Evolutionary conservation across 78 protist species (phyloP).

Genomic region (Emiliania huxleyi): DNA sequence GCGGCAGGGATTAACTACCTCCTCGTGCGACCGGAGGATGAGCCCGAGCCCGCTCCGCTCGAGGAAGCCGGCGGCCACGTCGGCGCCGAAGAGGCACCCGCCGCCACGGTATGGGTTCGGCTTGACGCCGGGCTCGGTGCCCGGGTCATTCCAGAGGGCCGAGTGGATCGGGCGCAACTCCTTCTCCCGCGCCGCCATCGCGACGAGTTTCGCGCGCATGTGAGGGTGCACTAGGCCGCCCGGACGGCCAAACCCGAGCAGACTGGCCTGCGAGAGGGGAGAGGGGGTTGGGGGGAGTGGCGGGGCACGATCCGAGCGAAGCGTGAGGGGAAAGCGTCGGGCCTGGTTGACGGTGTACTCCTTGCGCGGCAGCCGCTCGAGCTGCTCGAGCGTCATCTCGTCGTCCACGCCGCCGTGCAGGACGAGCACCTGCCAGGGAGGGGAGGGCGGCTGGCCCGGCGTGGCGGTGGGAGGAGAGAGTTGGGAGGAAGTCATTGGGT

Average conservation of each 20-base stretch:
- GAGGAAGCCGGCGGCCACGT: neutral
- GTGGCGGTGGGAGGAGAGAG: too few species aligned
- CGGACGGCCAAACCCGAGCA: neutral
- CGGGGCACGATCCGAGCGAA: too few species aligned
- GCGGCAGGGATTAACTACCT: too few species aligned
- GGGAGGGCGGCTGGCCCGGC: too few species aligned
- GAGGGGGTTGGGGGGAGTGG: too few species aligned
- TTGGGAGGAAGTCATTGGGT: too few species aligned
- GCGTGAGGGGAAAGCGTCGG: too few species aligned
- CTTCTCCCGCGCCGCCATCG: neutral
- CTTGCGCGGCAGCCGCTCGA: neutral
- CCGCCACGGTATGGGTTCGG: neutral
- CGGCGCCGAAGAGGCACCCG: neutral
- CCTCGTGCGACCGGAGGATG: constrained; percentile 34
- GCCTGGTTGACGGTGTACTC: neutral
- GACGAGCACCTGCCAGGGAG: neutral
- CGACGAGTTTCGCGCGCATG: neutral
- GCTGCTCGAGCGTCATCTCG: neutral
- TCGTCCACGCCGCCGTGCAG: constrained; percentile 58
- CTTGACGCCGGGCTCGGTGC: neutral
- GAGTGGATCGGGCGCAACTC: neutral
- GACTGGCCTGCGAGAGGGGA: neutral
- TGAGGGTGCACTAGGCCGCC: neutral
- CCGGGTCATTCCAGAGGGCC: neutral
- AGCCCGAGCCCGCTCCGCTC: neutral